Conservation (phyloP, 2,329 filamentous ascomycete genomes). For the Anisogramma anomala region DNA sequence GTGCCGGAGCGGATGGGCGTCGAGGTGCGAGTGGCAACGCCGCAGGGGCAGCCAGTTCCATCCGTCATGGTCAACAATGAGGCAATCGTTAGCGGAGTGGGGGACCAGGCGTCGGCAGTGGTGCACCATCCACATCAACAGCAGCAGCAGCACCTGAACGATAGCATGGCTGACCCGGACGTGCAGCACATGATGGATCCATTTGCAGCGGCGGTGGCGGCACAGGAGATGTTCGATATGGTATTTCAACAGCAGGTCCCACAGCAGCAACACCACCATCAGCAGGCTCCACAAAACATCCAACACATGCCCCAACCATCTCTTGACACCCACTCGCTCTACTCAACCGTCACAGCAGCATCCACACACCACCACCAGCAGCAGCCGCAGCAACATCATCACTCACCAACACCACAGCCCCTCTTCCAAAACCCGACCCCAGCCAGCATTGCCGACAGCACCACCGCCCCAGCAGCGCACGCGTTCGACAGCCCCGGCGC, state of each 20-base stretch:
- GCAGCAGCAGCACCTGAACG: neutral
- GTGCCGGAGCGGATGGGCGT: constrained; percentile 35
- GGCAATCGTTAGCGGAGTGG: neutral
- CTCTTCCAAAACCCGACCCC: neutral
- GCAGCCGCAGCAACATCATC: constrained; percentile 1
- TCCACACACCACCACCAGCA: neutral
- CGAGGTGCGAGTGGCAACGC: constrained; percentile 23
- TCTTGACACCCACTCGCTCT: constrained; percentile 1
- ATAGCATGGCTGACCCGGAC: neutral
- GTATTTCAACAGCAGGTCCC: constrained; percentile 2
- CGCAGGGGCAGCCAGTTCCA: constrained; percentile 15
- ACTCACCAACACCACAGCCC: neutral
- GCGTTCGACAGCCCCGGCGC: no score
- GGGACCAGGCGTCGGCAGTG: neutral
- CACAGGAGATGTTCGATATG: neutral
- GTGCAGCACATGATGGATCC: constrained; percentile 1
- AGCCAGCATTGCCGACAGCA: neutral
- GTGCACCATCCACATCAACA: neutral
- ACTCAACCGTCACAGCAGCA: constrained; percentile 4
- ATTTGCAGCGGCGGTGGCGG: neutral
- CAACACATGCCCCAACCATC: constrained; percentile 2
- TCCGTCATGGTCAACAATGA: constrained; percentile 23
- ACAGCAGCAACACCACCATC: neutral
- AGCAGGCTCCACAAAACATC: constrained; percentile 6
- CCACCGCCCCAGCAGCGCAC: neutral